Evolutionary conservation across 495 filamentous ascomycete genomes (phyloP).

Genomic region (Amphirosellinia nigrospora): DNA sequence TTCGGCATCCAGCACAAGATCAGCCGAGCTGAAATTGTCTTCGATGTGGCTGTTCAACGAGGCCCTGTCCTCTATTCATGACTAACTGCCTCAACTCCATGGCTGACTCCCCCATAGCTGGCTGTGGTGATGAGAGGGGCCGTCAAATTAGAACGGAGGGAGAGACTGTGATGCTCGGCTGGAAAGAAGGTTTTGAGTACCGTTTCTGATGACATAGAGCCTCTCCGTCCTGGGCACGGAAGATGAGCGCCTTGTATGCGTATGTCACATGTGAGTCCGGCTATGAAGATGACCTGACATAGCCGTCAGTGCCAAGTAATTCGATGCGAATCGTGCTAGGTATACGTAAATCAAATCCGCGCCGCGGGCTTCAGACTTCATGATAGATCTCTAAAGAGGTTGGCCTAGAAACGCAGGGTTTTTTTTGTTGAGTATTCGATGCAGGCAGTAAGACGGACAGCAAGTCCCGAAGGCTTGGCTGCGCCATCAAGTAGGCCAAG

Average conservation of each 20-base stretch:
- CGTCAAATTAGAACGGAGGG: slow-evolving; percentile 1
- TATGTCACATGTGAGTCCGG: slow-evolving; percentile 6
- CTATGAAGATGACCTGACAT: neutral
- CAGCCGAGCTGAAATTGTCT: slow-evolving; percentile 9
- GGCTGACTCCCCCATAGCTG: neutral
- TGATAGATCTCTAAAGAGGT: neutral
- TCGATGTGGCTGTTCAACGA: neutral
- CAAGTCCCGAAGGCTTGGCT: slow-evolving; percentile 29
- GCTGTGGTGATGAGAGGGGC: neutral
- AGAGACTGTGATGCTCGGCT: neutral
- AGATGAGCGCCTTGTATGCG: slow-evolving; percentile 7
- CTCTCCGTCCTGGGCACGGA: slow-evolving; percentile 7
- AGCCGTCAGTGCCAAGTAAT: neutral
- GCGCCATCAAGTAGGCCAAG: slow-evolving; percentile 25
- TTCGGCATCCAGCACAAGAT: neutral
- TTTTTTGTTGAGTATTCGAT: slow-evolving; percentile 17
- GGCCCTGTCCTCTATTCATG: neutral
- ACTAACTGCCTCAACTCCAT: neutral
- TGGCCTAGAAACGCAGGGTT: slow-evolving; percentile 13
- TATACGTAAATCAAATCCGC: slow-evolving; percentile 17
- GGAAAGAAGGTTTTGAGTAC: neutral
- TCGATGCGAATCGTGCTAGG: slow-evolving; percentile 5
- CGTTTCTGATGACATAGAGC: neutral
- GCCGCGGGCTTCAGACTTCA: slow-evolving; percentile 1
- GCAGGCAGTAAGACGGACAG: slow-evolving; percentile 28